Evolutionary conservation across 768 basidiomycete genomes (phyloP).

Genomic region (Calocera viscosa): DNA sequence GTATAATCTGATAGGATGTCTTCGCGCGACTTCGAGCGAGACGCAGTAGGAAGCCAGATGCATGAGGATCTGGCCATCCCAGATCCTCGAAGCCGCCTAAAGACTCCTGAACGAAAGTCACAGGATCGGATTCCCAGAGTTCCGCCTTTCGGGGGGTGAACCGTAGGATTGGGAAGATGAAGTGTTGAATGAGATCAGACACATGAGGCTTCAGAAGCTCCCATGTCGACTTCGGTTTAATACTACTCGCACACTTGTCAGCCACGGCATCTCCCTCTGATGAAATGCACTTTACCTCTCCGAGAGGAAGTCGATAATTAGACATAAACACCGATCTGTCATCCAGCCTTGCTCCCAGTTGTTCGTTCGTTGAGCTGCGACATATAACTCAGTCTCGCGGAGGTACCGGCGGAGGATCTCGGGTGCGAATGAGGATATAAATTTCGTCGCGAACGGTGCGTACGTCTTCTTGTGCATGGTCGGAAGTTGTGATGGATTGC

Average conservation of each 20-base stretch:
- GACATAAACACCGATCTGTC: slow-evolving; percentile 70
- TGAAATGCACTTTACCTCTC: slow-evolving; percentile 47
- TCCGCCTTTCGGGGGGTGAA: slow-evolving; percentile 57
- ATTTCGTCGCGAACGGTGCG: slow-evolving; percentile 58
- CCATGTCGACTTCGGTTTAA: slow-evolving; percentile 93
- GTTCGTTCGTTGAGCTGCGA: slow-evolving; percentile 28
- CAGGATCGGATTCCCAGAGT: slow-evolving; percentile 68
- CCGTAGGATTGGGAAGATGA: slow-evolving; percentile 76
- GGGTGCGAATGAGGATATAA: slow-evolving; percentile 65
- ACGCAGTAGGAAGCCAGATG: slow-evolving; percentile 66
- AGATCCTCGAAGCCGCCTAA: slow-evolving; percentile 62
- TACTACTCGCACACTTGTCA: slow-evolving; percentile 32
- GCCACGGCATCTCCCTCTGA: not conserved
- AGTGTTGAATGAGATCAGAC: slow-evolving; percentile 59
- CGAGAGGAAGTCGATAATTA: slow-evolving; percentile 73
- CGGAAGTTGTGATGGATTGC: slow-evolving; percentile 79
- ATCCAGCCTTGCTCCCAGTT: slow-evolving; percentile 52
- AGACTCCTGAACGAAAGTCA: slow-evolving; percentile 65
- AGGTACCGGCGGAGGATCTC: slow-evolving; percentile 77
- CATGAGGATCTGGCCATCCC: slow-evolving; percentile 62
- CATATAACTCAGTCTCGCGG: slow-evolving; percentile 52
- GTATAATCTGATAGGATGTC: slow-evolving; percentile 66
- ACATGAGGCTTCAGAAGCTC: slow-evolving; percentile 73
- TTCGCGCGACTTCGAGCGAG: slow-evolving; percentile 71
- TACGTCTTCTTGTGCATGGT: slow-evolving; percentile 58